A percentile compares a stretch with the other conserved stretches of the same genome.
Evolutionary conservation across 345 rosid genomes (phyloP).

Genomic region (Cardiospermum halicacabum): DNA sequence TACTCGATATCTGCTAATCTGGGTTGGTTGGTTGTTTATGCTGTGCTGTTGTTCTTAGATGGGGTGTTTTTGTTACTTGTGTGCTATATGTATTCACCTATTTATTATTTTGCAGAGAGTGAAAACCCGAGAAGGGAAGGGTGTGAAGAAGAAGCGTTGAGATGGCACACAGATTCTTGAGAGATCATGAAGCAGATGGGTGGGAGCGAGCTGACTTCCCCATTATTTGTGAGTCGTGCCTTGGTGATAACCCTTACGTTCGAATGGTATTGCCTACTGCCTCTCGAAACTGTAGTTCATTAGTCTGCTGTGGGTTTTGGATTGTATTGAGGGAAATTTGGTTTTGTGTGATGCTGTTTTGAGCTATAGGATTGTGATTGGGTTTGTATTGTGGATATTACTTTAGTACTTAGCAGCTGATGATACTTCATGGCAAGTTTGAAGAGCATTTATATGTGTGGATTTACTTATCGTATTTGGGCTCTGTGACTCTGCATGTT

Average conservation of each 20-base stretch:
- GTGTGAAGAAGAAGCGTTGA: neutral
- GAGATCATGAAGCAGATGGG: conserved; percentile 84
- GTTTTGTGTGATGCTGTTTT: neutral
- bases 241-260: conserved; percentile 96
- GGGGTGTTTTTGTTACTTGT: too few species aligned
- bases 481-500: too few species aligned
- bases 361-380: neutral
- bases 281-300: neutral
- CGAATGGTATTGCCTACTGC: conserved; percentile 80
- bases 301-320: neutral
- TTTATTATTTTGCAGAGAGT: neutral
- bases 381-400: too few species aligned
- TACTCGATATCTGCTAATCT: too few species aligned
- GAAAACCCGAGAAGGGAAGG: too few species aligned
- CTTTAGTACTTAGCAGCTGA: too few species aligned
- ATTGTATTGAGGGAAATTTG: neutral
- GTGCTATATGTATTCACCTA: neutral
- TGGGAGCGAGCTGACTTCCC: conserved; percentile 96
- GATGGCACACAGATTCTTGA: conserved; percentile 81
- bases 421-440: too few species aligned
- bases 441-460: too few species aligned
- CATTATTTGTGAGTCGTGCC: conserved; percentile 88
- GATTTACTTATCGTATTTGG: neutral
- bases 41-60: too few species aligned
- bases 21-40: too few species aligned